Evolutionary conservation across 108 stramenopile species (phyloP).

Genomic region (Pseudonitzschia multistriata): DNA sequence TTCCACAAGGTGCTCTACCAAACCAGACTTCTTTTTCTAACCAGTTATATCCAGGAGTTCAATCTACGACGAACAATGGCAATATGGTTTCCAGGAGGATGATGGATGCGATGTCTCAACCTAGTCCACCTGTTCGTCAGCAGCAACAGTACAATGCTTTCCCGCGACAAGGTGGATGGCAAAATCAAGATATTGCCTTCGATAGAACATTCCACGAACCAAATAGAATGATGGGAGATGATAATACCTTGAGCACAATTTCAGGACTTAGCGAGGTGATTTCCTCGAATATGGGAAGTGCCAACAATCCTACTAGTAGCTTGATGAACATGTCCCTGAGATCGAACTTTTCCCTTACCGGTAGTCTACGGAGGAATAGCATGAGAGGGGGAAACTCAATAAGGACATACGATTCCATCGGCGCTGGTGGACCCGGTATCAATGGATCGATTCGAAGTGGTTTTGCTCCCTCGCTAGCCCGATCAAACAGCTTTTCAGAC

Average conservation of each 20-base stretch:
- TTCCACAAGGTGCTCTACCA: background rate
- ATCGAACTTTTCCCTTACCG: background rate
- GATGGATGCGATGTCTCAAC: constrained; percentile 22
- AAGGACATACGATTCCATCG: constrained; percentile 16
- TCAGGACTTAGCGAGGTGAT: constrained; percentile 41
- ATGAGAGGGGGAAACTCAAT: background rate
- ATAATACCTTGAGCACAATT: constrained; percentile 37
- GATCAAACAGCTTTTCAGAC: constrained; percentile 27
- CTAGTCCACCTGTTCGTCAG: background rate
- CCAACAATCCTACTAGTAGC: constrained; percentile 12
- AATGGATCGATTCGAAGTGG: constrained; percentile 7
- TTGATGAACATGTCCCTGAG: constrained; percentile 23
- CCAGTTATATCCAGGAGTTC: constrained; percentile 4
- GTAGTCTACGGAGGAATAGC: background rate
- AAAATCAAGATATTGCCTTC: constrained; percentile 36
- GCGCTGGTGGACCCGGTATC: background rate
- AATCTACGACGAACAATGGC: background rate
- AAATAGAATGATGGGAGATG: constrained; percentile 4
- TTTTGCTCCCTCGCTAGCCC: constrained; percentile 17
- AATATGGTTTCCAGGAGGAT: constrained; percentile 18
- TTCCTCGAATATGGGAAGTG: constrained; percentile 16
- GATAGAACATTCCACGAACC: constrained; percentile 39
- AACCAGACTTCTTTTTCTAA: constrained; percentile 13
- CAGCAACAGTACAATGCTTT: no score
- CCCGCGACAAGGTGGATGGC: no score